Conservation (phyloP, 2,329 filamentous ascomycete genomes). For the Stylonectria norvegica region DNA sequence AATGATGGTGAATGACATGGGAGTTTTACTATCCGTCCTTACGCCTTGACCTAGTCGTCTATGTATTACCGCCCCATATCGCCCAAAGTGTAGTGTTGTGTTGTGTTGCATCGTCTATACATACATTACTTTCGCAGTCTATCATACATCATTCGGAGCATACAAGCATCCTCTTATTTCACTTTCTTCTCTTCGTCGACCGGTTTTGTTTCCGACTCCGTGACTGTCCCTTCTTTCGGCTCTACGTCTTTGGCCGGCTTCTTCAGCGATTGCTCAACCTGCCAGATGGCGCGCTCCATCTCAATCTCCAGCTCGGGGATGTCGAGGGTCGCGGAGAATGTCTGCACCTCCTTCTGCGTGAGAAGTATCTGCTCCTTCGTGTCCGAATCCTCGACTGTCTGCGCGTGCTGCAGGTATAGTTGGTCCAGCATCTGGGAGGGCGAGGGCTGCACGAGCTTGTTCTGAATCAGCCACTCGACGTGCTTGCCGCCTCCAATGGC, state of each 20-base stretch:
- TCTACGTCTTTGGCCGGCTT: slow-evolving; percentile 30
- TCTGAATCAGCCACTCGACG: slow-evolving; percentile 73
- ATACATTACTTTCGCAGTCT: slow-evolving; percentile 11
- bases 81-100: slow-evolving; percentile 8
- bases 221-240: slow-evolving; percentile 10
- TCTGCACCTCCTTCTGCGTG: slow-evolving; percentile 50
- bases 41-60: no score
- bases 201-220: slow-evolving; percentile 11
- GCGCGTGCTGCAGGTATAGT: slow-evolving; percentile 59
- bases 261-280: slow-evolving; percentile 56
- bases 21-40: no score
- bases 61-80: background rate
- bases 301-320: slow-evolving; percentile 70
- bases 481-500: slow-evolving; percentile 82
- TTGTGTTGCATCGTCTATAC: slow-evolving; percentile 14
- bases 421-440: slow-evolving; percentile 70
- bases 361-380: slow-evolving; percentile 41
- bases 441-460: slow-evolving; percentile 63
- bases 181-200: slow-evolving; percentile 16
- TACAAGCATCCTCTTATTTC: slow-evolving; percentile 17
- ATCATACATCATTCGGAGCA: slow-evolving; percentile 25
- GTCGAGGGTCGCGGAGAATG: slow-evolving; percentile 59
- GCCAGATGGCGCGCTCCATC: slow-evolving; percentile 71
- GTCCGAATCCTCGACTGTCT: slow-evolving; percentile 15
- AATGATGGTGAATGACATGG: no score